A percentile compares a stretch with the other conserved stretches of the same genome.
Evolutionary conservation across 2,329 filamentous ascomycete species (phyloP).

Genomic region (Stagonosporopsis cucurbitacearum): DNA sequence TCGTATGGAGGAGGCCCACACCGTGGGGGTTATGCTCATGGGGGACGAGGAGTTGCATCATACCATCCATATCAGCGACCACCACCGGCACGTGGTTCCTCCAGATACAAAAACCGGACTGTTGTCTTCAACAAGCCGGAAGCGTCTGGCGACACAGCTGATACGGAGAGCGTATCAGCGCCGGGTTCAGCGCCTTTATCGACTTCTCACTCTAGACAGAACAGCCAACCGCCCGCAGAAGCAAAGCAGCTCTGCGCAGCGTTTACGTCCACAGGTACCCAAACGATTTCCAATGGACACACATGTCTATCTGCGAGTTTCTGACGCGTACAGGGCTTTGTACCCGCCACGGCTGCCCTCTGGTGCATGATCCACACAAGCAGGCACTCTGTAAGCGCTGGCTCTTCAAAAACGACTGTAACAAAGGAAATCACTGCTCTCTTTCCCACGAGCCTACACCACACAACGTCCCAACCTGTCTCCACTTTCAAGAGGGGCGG

Average conservation of each 20-base stretch:
- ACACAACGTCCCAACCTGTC: slow-evolving; percentile 84
- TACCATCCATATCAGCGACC: slow-evolving; percentile 36
- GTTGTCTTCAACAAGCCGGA: slow-evolving; percentile 21
- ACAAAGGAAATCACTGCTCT: slow-evolving; percentile 80
- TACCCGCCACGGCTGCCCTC: slow-evolving; percentile 81
- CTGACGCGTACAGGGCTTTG: slow-evolving; percentile 69
- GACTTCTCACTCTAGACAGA: slow-evolving; percentile 10
- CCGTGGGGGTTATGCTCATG: slow-evolving; percentile 19
- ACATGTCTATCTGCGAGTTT: neutral
- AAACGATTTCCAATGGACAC: slow-evolving; percentile 16
- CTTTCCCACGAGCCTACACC: slow-evolving; percentile 86
- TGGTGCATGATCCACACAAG: slow-evolving; percentile 82
- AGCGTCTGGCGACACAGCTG: slow-evolving; percentile 3
- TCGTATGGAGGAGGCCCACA: slow-evolving; percentile 4
- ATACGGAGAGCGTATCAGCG: neutral
- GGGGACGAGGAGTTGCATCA: slow-evolving; percentile 12
- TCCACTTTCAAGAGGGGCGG: slow-evolving; percentile 88
- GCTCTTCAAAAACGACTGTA: slow-evolving; percentile 79
- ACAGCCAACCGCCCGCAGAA: slow-evolving; percentile 15
- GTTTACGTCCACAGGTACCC: slow-evolving; percentile 45
- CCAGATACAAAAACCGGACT: slow-evolving; percentile 22
- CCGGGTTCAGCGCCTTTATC: slow-evolving; percentile 4
- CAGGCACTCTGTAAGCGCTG: slow-evolving; percentile 91
- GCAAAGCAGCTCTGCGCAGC: slow-evolving; percentile 29
- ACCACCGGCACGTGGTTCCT: slow-evolving; percentile 6